Evolutionary conservation across 2,329 filamentous ascomycete genomes (phyloP).

Genomic region (Colletotrichum zoysiae): DNA sequence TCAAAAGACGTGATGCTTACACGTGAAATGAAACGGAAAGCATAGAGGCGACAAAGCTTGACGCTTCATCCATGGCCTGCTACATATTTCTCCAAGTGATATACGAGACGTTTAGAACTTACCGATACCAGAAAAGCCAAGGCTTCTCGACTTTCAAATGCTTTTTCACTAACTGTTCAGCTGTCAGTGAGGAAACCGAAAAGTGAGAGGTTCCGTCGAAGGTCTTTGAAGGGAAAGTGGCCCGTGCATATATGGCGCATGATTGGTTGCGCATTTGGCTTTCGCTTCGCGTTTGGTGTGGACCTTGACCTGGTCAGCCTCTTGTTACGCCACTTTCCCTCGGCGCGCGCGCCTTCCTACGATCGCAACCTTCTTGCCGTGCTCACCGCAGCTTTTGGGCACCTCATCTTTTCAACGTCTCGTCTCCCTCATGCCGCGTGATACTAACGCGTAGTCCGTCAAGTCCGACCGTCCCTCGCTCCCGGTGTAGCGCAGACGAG

Average conservation of each 20-base stretch:
- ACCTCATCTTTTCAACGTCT: neutral
- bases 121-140: neutral
- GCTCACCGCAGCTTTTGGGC: neutral
- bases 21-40: neutral
- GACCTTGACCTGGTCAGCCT: conserved; percentile 13
- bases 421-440: no score
- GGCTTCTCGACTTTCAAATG: neutral
- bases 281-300: neutral
- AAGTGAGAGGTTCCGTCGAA: conserved; percentile 12
- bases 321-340: conserved; percentile 13
- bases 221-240: conserved; percentile 7
- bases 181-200: conserved; percentile 25
- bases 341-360: conserved; percentile 10
- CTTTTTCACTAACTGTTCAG: conserved; percentile 7
- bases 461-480: no score
- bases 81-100: neutral
- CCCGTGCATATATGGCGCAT: conserved; percentile 9
- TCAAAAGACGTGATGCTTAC: neutral
- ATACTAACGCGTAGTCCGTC: no score
- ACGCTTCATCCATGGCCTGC: neutral
- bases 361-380: neutral
- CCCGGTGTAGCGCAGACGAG: neutral
- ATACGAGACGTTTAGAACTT: neutral
- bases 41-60: no score
- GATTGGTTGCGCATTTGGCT: conserved; percentile 31